Conservation (phyloP, 1,139 yeast species). For the Hansenula lynferdii region DNA sequence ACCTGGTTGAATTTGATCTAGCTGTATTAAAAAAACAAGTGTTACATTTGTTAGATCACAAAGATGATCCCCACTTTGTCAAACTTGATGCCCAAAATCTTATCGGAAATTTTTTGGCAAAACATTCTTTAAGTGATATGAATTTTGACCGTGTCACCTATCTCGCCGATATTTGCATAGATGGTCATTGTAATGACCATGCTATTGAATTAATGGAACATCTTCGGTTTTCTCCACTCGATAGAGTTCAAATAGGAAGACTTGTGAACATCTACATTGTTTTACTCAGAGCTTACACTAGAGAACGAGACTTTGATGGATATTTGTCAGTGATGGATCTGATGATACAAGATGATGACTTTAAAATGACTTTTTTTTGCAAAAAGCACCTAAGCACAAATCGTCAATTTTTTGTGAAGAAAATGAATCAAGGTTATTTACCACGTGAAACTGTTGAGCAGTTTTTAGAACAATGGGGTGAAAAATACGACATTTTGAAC, state of each 20-base stretch:
- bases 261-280: not conserved
- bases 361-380: not conserved
- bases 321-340: not conserved
- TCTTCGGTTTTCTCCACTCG: not conserved
- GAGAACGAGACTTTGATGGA: not conserved
- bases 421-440: not conserved
- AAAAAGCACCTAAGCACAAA: not conserved
- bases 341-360: not conserved
- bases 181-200: not conserved
- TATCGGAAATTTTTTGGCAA: too few relatives aligned
- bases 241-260: too few relatives aligned
- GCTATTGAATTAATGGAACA: not conserved
- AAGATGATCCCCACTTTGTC: not conserved
- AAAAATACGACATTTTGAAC: not conserved
- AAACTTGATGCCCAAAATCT: not conserved
- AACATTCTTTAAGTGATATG: not conserved
- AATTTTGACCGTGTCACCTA: not conserved
- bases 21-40: slow-evolving; percentile 5
- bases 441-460: too few relatives aligned
- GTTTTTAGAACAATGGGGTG: not conserved
- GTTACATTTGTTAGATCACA: not conserved
- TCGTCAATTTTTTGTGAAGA: not conserved
- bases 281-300: not conserved
- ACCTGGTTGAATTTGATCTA: slow-evolving; percentile 13
- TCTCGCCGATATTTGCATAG: not conserved